Base-by-base conservation (phyloP, 306 rosid genomes). In the Fragaria ananassa region DNA sequence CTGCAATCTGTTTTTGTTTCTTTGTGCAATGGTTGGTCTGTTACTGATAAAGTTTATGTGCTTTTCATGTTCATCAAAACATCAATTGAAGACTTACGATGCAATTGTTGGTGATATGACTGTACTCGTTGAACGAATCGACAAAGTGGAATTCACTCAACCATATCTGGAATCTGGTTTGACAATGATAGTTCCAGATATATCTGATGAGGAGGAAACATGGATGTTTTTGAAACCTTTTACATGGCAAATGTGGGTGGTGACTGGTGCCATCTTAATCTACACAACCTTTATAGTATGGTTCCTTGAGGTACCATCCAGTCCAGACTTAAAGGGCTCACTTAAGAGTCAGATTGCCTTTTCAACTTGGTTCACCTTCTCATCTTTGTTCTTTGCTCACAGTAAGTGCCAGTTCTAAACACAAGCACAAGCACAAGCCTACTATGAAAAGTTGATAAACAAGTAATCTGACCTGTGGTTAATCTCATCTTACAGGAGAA, bases 341-440 rank as follows among this genome's bases (percentile, higher is more conserved):
- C 78, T 72, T 86, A 85, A 77, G 77, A 60, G 62, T 51, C 93
- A 91, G 53, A 65, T 91, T 8, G 70, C 86, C 79, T 85, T 87
- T 56, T 74, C 91, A 35, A 63, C 86, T 79, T 87, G 79, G 87
- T 88, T 91, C 78, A 83, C 88, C 72, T 83, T 87, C 86, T 87
- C 90, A 54, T 82, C 93, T 19, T 79, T 91, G 50, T 91, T 91
- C 90, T 87, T 87, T 76, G 93, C 91, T 45, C 93, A 91, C 8
- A 85, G 96, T 87, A 73, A 87, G 96, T 83, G 14, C 37, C 15
- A 23, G 25, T 58, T 21, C 12, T 31, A 58, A 51, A 13, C 4
- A 3, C 31, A 29, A 29, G 31, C 34, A 31, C 21, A 11, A 49
- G 61, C 3, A 35, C 10, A 47, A 19, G 25, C 45, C 61, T 72